phyloP scores from a whole-genome alignment of 2,329 filamentous ascomycete species.

The Cordyceps tenuipes region DNA sequence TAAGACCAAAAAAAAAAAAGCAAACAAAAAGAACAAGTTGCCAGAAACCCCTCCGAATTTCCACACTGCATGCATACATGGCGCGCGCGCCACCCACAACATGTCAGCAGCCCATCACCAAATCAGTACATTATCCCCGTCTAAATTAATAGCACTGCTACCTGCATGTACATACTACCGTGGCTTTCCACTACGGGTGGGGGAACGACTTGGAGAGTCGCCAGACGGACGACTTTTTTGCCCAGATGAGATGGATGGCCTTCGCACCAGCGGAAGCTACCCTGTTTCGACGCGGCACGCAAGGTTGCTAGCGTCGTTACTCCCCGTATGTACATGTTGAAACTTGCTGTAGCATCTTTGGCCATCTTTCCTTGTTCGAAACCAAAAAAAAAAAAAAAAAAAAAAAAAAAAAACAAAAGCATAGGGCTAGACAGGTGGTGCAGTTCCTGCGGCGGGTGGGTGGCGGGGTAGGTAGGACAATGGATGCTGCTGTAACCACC shows the following conservation, averaged over 20 bases:
- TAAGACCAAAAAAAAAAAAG: neutral
- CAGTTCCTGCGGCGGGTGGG: too few relatives aligned
- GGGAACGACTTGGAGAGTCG: neutral
- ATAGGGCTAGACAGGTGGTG: neutral
- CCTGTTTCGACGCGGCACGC: neutral
- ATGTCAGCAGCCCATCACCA: neutral
- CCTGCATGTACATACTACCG: too few relatives aligned
- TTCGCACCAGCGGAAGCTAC: slow-evolving; percentile 12
- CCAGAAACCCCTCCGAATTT: neutral
- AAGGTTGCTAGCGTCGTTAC: neutral
- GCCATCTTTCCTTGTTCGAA: neutral
- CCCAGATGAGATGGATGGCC: neutral
- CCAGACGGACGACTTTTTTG: neutral
- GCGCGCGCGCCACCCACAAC: neutral
- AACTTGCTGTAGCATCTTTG: neutral
- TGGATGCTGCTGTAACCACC: slow-evolving; percentile 11
- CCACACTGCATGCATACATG: neutral
- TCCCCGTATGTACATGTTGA: neutral
- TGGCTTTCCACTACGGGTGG: too few relatives aligned
- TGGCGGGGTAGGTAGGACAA: neutral
- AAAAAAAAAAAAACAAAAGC: neutral
- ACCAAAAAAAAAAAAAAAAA: too few relatives aligned
- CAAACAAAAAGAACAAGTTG: neutral
- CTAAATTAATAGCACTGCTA: too few relatives aligned
- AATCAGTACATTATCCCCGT: too few relatives aligned